Evolutionary conservation across 2,329 filamentous ascomycete species (phyloP), one percentile per base, ranked within the genome.

Genomic region (Ampelomyces quisqualis): DNA sequence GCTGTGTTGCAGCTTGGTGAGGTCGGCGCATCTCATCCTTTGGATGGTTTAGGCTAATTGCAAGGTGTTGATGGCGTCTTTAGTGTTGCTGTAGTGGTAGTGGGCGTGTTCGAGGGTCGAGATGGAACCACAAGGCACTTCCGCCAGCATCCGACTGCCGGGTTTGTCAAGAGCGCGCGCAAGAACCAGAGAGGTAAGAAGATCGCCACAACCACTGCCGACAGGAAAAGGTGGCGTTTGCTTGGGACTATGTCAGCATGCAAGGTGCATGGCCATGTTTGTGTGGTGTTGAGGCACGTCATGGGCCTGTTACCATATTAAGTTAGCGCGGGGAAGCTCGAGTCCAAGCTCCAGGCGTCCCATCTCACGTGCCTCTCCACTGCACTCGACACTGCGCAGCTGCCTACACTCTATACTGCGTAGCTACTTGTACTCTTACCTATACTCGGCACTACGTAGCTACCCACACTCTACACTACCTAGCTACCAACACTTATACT

Each of bases 61-160:
- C 22, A 10, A 10, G 18, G 28, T 29, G 22, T 21, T 20, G 19
- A 10, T 17, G 18, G 29, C 37, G 43, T 40, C 38, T 38, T 28
- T 34, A 38, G 38, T 36, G 37, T 47, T 19, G 47, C 48, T 47
- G 26, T 22, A 15, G 35, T 47, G 51, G 38, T 37, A 47, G 42
- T 51, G 43, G 45, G 51, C 34, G 20, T 3, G 6, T 24, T 23
- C 6, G 22, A 24, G n/a, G n/a, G 22, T 24, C 22, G 22, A n/a
- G 9, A n/a, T 10, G n/a, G 9, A n/a, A 24, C 22, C 9, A 24
- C 22, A 24, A 24, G n/a, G 22, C 22, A 10, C 22, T 10, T 24
- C 22, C 22, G 22, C 22, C 22, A 24, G 22, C 22, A 3, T 7
- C 22, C 22, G 22, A 10, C 22, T 8, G 22, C 22, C 22, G 22